Evolutionary conservation across 2,329 filamentous ascomycete species (phyloP).

Genomic region (Alternaria brassicae): DNA sequence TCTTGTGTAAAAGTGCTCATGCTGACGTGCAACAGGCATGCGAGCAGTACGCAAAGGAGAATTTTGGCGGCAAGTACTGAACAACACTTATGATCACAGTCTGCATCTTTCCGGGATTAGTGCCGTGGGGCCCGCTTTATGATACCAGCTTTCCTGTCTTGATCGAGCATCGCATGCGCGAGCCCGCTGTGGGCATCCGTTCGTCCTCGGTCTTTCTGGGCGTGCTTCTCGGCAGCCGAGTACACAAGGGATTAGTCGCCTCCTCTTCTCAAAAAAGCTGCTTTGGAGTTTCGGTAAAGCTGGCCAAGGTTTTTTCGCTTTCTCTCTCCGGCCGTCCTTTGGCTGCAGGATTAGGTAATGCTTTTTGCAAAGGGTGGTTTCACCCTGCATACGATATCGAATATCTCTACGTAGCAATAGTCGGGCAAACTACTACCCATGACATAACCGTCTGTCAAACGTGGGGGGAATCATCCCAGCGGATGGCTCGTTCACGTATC

Average conservation of each 20-base stretch:
- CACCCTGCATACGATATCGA: conserved; percentile 30
- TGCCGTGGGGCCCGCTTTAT: conserved; percentile 39
- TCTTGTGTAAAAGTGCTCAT: conserved; percentile 6
- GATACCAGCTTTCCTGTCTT: conserved; percentile 49
- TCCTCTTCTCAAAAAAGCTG: conserved; percentile 29
- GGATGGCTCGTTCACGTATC: conserved; percentile 19
- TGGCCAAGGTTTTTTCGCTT: conserved; percentile 17
- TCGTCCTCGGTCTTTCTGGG: conserved; percentile 37
- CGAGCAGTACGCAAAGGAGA: conserved; percentile 95
- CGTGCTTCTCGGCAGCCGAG: conserved; percentile 33
- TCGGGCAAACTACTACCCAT: conserved; percentile 21
- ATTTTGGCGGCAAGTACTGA: conserved; percentile 70
- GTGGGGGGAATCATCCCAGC: conserved; percentile 23
- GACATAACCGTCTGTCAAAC: conserved; percentile 26
- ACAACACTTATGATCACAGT: conserved; percentile 51
- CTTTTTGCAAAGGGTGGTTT: conserved; percentile 17
- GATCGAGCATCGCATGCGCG: conserved; percentile 42
- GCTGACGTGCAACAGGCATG: conserved; percentile 65
- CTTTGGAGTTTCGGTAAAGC: conserved; percentile 19
- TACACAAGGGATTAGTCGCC: conserved; percentile 27
- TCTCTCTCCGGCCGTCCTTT: conserved; percentile 16
- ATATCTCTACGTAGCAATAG: conserved; percentile 33
- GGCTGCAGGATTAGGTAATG: conserved; percentile 23
- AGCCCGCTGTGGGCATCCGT: conserved; percentile 37
- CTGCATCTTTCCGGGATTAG: conserved; percentile 47